Base-by-base conservation (phyloP, 2,329 filamentous ascomycete species). In the Chaetoscypha palmicola region DNA sequence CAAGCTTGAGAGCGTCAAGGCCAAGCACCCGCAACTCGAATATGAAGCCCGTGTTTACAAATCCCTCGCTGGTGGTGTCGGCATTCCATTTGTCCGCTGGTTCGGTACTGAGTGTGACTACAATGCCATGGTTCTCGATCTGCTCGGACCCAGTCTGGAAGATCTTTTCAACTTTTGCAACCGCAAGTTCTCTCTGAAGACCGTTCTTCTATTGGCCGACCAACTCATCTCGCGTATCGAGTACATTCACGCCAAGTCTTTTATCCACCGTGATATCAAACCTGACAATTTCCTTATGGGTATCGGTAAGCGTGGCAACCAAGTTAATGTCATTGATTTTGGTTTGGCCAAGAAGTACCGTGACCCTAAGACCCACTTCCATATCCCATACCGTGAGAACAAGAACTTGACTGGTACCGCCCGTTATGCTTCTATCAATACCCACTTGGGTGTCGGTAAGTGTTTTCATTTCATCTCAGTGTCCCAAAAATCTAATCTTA, bases 131-230 rank as follows among this genome's bases (percentile, higher is more conserved):
- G 92, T 98, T 41, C 81, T 97, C 55, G 92, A 98, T 63, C 82
- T 98, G 20, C 85, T 98, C 46, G 92, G 92, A 30, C 92, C 92
- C 56, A 92, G 85, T 62, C 72, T 98, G 68, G 92, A 98, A 70
- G 92, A 98, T 65, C 78, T 98, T 24, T 98, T 98, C 86, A 97
- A 98, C 79, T 97, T 97, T 69, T 98, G 92, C 81, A 97, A 97
- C 81, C 86, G 92, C 68, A 97, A 97, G 68, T 98, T 97, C 74
- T 96, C 92, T 10, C 73, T 98, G 57, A 98, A 98, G 83, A 98
- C 92, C 1, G 92, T 98, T 21, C 77, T 98, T 33, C 80, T 98
- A 20, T 79, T 98, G 38, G 92, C 92, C 64, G 92, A 98, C 62
- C 92, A 98, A 73, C 83, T 96, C 67, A 97, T 98, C 66, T 97